A percentile compares a stretch with the other conserved stretches of the same genome.
Conservation (phyloP, 768 basidiomycete species). For the Amanita pallidorosea region DNA sequence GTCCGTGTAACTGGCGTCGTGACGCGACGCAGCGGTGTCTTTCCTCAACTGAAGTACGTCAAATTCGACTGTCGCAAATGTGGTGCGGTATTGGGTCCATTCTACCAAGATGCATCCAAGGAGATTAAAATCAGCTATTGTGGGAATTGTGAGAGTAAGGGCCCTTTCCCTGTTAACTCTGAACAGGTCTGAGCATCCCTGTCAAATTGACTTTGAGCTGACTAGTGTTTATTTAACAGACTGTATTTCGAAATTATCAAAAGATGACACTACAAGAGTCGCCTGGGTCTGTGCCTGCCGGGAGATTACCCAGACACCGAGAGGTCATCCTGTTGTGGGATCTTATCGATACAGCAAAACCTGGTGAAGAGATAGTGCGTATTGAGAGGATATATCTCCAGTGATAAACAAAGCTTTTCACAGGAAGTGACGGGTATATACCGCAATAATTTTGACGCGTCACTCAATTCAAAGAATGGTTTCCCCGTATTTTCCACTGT, state of each 20-base stretch:
- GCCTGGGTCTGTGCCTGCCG: slow-evolving; percentile 94
- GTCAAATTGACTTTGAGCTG: background rate
- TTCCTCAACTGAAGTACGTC: slow-evolving; percentile 99
- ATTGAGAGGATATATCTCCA: slow-evolving; percentile 5
- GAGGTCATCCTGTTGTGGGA: slow-evolving; percentile 98
- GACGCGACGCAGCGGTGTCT: slow-evolving; percentile 89
- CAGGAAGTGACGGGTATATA: slow-evolving; percentile 98
- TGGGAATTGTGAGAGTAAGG: slow-evolving; percentile 87
- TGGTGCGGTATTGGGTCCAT: slow-evolving; percentile 87
- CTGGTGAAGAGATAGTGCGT: slow-evolving; percentile 89
- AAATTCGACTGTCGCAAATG: slow-evolving; percentile 98
- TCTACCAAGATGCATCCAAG: slow-evolving; percentile 93
- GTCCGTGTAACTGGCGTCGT: slow-evolving; percentile 95
- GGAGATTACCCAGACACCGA: slow-evolving; percentile 91
- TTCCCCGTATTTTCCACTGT: slow-evolving; percentile 99
- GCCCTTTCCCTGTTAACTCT: slow-evolving; percentile 93
- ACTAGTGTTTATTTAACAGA: slow-evolving; percentile 37
- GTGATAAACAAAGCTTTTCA: slow-evolving; percentile 8
- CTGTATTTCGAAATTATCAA: slow-evolving; percentile 97
- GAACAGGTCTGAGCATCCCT: slow-evolving; percentile 54
- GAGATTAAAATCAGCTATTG: slow-evolving; percentile 95
- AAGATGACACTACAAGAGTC: slow-evolving; percentile 98
- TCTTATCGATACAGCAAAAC: slow-evolving; percentile 95
- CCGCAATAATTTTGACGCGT: slow-evolving; percentile 97
- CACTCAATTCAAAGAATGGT: slow-evolving; percentile 96